Evolutionary conservation across 352 stramenopile genomes (phyloP), one percentile per base, ranked within the genome.

Genomic region (Blastocystis sp.): DNA sequence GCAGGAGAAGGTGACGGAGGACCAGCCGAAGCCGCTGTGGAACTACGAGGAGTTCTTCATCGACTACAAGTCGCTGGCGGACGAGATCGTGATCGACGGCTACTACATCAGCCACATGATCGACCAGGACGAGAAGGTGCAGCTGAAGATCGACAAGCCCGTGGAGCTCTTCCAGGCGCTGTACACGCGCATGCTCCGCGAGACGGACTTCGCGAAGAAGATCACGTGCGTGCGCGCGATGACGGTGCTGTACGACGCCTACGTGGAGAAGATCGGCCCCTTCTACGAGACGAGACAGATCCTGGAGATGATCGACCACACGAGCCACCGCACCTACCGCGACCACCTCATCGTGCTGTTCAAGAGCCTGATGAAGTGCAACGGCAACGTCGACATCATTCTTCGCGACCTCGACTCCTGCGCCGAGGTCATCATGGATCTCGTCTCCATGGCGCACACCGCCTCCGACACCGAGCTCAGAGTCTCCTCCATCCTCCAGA

Each of bases 31-130:
- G 59, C 94, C 95, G 26, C 93, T 95, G 21, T 98, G 96, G 96
- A 98, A 98, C 90, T 95, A 97, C 82, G 95, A 98, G 91, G 95
- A 98, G 91, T 98, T 98, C 80, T 89, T 77, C 19, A 95, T 98
- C 16, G 90, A 93, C 0, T 98, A 98, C 91, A 80, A 93, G 33
- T 97, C 94, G 39, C 91, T 98, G 6, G 90, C 91, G 16, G 91
- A 93, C 31, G 95, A 98, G 91, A 88, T 96, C 1, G 90, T 94
- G 31, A 95, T 98, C 39, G 95, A 95, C 33, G 94, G 93, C 31
- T 95, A 95, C 62, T 98, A 98, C 90, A 92, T 98, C 21, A 92
- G 94, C 26, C 91, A 95, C 24, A 95, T 94, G 63, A 90, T 94
- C 37, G 91, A 88, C 24, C 37, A 31, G 29, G 79, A 89, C 37